Evolutionary conservation across 257 asterid genomes (phyloP), one percentile per base, ranked within the genome.

Genomic region (Solanum corneliomulleri): DNA sequence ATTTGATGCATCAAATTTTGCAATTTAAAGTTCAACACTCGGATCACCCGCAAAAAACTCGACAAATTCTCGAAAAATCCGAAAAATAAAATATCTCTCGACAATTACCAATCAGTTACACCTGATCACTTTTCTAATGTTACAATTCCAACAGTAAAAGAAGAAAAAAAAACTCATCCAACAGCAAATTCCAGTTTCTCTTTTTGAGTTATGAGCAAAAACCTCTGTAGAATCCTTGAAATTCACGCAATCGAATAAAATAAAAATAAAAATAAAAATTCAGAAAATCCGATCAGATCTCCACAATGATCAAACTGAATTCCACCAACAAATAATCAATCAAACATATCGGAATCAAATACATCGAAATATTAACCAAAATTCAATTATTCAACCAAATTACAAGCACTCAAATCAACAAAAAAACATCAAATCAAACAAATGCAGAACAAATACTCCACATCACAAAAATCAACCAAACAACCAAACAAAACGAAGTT

Each of bases 221-320:
- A 72, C 13, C 44, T 85, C 31, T 29, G 71, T 16, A 31, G n/a
- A 71, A 20, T 39, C 68, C 88, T 35, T 74, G 45, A 81, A 49
- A 20, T 74, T 35, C 82, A 86, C 74, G 75, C 84, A 74, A 86
- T 52, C 27, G 33, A 64, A 81, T 21, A 39, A 42, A 18, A 6
- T 3, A 20, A 77, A 58, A 27, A 10, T 2, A 20, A 86, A 58
- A 77, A 33, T 12, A 33, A 25, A 15, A 82, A 64, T 47, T 45
- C 41, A 29, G 60, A 6, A 87, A 87, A 37, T 80, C 74, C 10
- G 86, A 87, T 80, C 89, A 45, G 88, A 86, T 86, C 88, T 86
- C 80, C 11, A 29, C 16, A 69, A 60, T 0, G 60, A 87, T 87
- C 89, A 20, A 47, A 35, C 44, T 52, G 44, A 80, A 64, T 87